These are phyloP conservation scores for Fusarium continuum DNA, from an alignment of 2,329 filamentous ascomycete genomes.

Conservation along the genomic window DNA sequence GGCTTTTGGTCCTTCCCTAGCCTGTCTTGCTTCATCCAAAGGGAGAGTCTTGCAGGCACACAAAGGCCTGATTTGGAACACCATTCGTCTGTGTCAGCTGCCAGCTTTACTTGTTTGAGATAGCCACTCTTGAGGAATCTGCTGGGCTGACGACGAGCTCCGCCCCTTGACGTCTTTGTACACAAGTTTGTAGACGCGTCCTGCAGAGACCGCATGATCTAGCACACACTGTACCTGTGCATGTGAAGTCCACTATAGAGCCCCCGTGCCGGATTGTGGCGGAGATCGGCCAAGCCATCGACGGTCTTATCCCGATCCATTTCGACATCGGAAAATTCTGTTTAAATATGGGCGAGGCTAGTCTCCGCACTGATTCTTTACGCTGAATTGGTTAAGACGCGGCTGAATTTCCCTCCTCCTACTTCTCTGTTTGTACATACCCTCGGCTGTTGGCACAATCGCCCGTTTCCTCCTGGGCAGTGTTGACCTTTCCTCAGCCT, in stretches of 20 bases:
- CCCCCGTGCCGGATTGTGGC: neutral
- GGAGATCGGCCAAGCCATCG: neutral
- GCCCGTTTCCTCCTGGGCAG: neutral
- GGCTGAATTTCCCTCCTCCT: neutral
- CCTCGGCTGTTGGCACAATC: neutral
- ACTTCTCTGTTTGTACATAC: neutral
- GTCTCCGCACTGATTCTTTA: too few species aligned
- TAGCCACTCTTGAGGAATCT: neutral
- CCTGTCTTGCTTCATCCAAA: neutral
- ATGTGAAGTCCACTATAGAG: neutral
- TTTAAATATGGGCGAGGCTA: slow-evolving; percentile 1
- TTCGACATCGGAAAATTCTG: neutral
- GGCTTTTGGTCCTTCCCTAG: neutral
- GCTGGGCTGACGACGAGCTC: neutral
- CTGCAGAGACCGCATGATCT: slow-evolving; percentile 7
- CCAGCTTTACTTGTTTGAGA: slow-evolving; percentile 1
- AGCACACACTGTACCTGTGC: neutral
- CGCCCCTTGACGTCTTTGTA: neutral
- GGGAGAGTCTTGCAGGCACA: neutral
- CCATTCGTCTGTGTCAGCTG: slow-evolving; percentile 6
- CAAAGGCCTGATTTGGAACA: neutral
- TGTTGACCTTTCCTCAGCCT: neutral
- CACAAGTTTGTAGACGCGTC: neutral
- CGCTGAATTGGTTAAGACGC: neutral
- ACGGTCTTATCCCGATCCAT: neutral